Base-by-base conservation (phyloP, 345 rosid species). In the Ceriops tagal region DNA sequence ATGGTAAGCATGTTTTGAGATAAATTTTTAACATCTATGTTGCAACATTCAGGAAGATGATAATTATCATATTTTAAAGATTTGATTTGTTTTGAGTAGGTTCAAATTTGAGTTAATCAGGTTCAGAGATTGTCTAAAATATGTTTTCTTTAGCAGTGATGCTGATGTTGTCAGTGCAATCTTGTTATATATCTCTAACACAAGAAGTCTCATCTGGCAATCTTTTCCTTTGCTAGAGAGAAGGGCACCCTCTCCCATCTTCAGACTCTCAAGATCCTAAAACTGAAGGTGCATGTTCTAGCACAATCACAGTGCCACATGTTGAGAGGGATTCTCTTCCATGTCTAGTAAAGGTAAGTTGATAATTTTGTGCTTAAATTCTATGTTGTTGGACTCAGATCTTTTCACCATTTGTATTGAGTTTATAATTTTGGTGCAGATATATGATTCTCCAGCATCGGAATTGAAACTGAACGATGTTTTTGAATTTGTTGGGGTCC, bases 391-490 rank as follows among this genome's bases (percentile, higher is more conserved):
- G 28, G 24, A 22, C 5, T 16, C 31, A 21, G 73, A 11, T 31
- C 10, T 2, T 15, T 51, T 58, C 16, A 20, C 26, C 22, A 19
- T 13, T 62, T 67, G 39, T 43, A 60, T 60, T 51, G 61, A 62
- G 10, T 46, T 73, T 18, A 63, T 13, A 57, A 64, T 8, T 34
- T 9, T 65, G 21, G 20, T 66, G 59, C 87, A 95, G 97, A 77
- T 95, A 57, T 95, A 95, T 73, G 92, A 92, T 80, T 73, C 86
- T 71, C 88, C 86, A 28, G 96, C 90, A 79, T 83, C 89, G 27
- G 97, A 90, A 19, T 64, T 90, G 78, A 92, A 90, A 80, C 86
- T 92, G 71, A 95, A 95, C 58, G 97, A 95, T 39, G 88, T 90
- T 70, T 83, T 89, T 71, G 99, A 95, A 81, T 95, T 95, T 71